phyloP scores from a whole-genome alignment of 306 rosid species.

The Crotalaria pallida region DNA sequence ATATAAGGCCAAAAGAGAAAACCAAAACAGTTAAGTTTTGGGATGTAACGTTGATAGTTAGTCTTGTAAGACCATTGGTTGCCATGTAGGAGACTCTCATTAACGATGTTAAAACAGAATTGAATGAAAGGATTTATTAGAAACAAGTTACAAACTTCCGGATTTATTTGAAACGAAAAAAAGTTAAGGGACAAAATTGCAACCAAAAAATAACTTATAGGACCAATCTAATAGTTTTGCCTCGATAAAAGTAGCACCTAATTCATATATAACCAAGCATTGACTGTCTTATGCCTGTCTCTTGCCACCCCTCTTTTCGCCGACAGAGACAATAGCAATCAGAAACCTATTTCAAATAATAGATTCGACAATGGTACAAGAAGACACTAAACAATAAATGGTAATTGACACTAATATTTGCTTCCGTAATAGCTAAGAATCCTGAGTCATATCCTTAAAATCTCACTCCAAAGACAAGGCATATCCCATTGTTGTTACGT shows the following conservation, averaged over 20 bases:
- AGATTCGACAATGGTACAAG: slow-evolving; percentile 6
- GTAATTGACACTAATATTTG: slow-evolving; percentile 14
- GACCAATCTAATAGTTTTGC: no score
- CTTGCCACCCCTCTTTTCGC: not conserved
- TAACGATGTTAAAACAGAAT: no score
- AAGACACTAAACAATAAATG: not conserved
- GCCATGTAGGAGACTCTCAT: no score
- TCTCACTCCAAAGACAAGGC: slow-evolving; percentile 26
- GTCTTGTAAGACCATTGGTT: no score
- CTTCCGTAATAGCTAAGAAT: slow-evolving; percentile 45
- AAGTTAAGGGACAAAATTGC: no score
- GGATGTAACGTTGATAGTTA: no score
- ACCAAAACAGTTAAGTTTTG: no score
- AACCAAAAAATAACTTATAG: no score
- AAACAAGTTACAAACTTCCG: no score
- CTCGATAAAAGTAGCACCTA: not conserved
- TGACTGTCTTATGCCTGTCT: slow-evolving; percentile 8
- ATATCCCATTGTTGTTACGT: slow-evolving; percentile 19
- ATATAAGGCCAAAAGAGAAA: no score
- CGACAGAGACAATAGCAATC: slow-evolving; percentile 2
- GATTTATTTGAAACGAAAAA: no score
- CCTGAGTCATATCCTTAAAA: slow-evolving; percentile 23
- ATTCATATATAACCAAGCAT: slow-evolving; percentile 9
- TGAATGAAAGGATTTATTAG: no score
- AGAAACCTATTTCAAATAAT: not conserved